Percentiles rank a stretch among this genome's conserved stretches.
Evolutionary conservation across 2,329 filamentous ascomycete species (phyloP).

Genomic region (Calonectria fujianensis): DNA sequence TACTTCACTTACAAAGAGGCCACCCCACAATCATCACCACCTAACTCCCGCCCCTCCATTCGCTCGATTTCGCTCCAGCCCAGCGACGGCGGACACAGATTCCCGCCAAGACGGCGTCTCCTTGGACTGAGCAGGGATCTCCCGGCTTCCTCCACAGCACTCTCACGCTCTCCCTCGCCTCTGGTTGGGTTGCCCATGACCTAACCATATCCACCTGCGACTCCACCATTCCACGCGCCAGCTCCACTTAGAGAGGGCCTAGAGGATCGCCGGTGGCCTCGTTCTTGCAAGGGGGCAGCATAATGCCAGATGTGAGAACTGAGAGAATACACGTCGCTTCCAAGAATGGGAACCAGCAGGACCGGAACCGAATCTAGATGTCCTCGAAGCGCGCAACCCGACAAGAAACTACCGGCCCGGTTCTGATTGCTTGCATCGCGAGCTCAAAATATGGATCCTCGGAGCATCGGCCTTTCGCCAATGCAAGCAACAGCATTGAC

Average conservation of each 20-base stretch:
- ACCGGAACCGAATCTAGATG: slow-evolving; percentile 15
- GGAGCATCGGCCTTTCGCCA: neutral
- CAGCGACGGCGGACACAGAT: slow-evolving; percentile 5
- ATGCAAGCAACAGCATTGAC: neutral
- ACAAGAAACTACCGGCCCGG: slow-evolving; percentile 31
- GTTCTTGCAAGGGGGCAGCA: slow-evolving; percentile 21
- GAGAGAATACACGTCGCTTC: slow-evolving; percentile 27
- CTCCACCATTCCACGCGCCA: slow-evolving; percentile 11
- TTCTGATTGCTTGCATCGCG: slow-evolving; percentile 24
- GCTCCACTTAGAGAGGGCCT: slow-evolving; percentile 25
- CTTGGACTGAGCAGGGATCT: slow-evolving; percentile 18
- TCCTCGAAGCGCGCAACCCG: slow-evolving; percentile 33
- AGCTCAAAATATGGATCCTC: neutral
- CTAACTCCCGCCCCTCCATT: slow-evolving; percentile 33
- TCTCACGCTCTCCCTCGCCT: neutral
- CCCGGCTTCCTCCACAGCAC: slow-evolving; percentile 5
- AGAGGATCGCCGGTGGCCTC: slow-evolving; percentile 32
- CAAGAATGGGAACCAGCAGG: slow-evolving; percentile 21
- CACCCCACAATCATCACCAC: slow-evolving; percentile 36
- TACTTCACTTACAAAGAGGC: slow-evolving; percentile 21
- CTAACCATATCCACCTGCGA: slow-evolving; percentile 26
- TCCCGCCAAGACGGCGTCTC: slow-evolving; percentile 31
- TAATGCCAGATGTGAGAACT: slow-evolving; percentile 37
- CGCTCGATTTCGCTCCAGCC: slow-evolving; percentile 6
- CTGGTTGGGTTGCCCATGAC: slow-evolving; percentile 35